phyloP scores from a whole-genome alignment of 176 grass and related monocot species.

The Oryza officinalis region DNA sequence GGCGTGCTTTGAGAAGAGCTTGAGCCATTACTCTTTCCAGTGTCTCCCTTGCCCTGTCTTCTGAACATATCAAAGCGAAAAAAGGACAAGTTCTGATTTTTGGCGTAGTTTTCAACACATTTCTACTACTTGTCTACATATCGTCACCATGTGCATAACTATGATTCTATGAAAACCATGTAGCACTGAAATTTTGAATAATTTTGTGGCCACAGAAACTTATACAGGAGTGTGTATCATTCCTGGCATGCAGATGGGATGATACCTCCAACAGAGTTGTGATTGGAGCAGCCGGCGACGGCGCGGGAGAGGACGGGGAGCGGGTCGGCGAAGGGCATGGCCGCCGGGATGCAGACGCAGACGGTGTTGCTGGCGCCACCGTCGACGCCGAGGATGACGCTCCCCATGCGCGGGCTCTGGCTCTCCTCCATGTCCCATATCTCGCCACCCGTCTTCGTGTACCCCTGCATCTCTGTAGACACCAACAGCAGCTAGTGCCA shows the following conservation, averaged over 20 bases:
- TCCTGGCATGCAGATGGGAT: not conserved
- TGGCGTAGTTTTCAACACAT: not conserved
- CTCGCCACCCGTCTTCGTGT: conserved; percentile 20
- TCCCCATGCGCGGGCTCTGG: conserved; percentile 44
- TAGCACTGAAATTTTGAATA: not conserved
- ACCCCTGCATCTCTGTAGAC: conserved; percentile 48
- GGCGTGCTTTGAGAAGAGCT: conserved; percentile 64
- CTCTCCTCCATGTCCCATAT: conserved; percentile 46
- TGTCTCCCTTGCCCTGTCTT: conserved; percentile 60
- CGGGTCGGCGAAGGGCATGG: conserved; percentile 49
- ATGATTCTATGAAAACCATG: not conserved
- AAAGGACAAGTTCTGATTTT: not conserved
- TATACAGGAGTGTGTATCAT: not conserved
- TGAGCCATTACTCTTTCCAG: conserved; percentile 68
- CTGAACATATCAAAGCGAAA: conserved; percentile 39
- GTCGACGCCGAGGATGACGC: conserved; percentile 74
- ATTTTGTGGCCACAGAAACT: not conserved
- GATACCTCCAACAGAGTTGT: conserved; percentile 82
- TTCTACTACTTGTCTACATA: not conserved
- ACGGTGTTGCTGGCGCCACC: conserved; percentile 74
- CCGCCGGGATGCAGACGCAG: conserved; percentile 69
- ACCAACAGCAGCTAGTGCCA: not conserved
- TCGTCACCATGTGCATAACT: not conserved
- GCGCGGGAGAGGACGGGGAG: conserved; percentile 68
- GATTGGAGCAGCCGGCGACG: conserved; percentile 71